These are phyloP conservation scores for Haplosporangium sp. DNA, from an alignment of 371 early-diverging fungal species.

Conservation along the genomic window DNA sequence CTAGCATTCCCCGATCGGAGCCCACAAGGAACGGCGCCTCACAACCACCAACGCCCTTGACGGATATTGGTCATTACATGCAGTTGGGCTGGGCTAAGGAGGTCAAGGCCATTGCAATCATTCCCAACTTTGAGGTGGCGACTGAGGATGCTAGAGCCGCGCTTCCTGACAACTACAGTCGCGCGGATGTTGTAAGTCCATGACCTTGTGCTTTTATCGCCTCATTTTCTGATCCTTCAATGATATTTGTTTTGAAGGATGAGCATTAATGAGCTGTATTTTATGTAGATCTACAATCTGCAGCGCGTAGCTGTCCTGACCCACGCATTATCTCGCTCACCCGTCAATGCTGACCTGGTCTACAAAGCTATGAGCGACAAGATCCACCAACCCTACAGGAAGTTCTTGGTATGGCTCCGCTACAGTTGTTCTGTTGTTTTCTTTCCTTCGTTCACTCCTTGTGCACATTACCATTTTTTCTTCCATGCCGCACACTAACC, in stretches of 20 bases:
- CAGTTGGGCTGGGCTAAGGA: conserved; percentile 72
- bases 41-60: conserved; percentile 66
- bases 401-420: conserved; percentile 73
- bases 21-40: conserved; percentile 55
- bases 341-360: conserved; percentile 79
- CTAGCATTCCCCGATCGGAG: conserved; percentile 69
- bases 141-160: conserved; percentile 93
- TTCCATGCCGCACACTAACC: neutral
- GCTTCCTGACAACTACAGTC: conserved; percentile 81
- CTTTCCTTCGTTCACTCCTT: neutral
- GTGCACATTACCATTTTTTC: neutral
- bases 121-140: conserved; percentile 92
- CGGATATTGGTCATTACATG: conserved; percentile 76
- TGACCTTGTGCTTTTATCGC: neutral
- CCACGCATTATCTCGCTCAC: conserved; percentile 77
- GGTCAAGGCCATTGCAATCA: conserved; percentile 86
- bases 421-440: neutral
- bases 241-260: no score
- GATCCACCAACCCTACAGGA: conserved; percentile 95
- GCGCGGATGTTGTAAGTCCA: conserved; percentile 81
- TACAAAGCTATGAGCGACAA: conserved; percentile 94
- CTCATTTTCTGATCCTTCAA: neutral
- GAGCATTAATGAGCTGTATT: no score
- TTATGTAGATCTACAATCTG: conserved; percentile 85
- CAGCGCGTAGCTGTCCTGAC: conserved; percentile 93